phyloP scores from a whole-genome alignment of 2,329 filamentous ascomycete species.

The Penicillium freii region DNA sequence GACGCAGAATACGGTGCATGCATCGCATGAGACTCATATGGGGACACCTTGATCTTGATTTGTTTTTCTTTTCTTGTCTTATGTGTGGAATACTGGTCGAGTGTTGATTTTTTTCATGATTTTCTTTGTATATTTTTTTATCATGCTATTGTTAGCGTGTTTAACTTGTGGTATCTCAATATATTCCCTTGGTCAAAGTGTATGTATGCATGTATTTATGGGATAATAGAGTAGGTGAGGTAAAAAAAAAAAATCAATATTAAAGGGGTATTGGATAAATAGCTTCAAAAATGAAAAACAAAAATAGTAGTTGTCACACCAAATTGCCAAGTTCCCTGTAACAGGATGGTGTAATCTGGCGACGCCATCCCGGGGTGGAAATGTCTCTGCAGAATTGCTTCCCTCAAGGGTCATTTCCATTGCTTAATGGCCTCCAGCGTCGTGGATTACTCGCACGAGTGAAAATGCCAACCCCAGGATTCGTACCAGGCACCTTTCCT shows the following conservation, averaged over 20 bases:
- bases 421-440: slow-evolving; percentile 55
- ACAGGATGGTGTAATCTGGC: slow-evolving; percentile 52
- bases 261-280: too few relatives aligned
- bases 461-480: slow-evolving; percentile 51
- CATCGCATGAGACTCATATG: slow-evolving; percentile 2
- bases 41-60: slow-evolving; percentile 3
- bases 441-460: slow-evolving; percentile 58
- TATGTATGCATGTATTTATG: too few relatives aligned
- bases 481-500: slow-evolving; percentile 55
- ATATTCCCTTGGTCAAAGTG: too few relatives aligned
- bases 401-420: slow-evolving; percentile 56
- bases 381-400: slow-evolving; percentile 59
- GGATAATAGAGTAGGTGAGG: too few relatives aligned
- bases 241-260: too few relatives aligned
- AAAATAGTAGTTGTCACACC: slow-evolving; percentile 37
- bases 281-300: slow-evolving; percentile 20
- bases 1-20: slow-evolving; percentile 9
- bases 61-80: background rate
- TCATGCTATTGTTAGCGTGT: background rate
- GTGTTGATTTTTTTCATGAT: background rate
- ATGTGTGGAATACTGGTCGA: background rate
- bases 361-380: slow-evolving; percentile 55
- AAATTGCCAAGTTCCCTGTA: slow-evolving; percentile 38
- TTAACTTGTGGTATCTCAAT: background rate
- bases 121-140: background rate